Percentiles rank a stretch among this genome's conserved stretches.
Conservation (phyloP, 768 basidiomycete genomes). For the Strobilomyces confusus region DNA sequence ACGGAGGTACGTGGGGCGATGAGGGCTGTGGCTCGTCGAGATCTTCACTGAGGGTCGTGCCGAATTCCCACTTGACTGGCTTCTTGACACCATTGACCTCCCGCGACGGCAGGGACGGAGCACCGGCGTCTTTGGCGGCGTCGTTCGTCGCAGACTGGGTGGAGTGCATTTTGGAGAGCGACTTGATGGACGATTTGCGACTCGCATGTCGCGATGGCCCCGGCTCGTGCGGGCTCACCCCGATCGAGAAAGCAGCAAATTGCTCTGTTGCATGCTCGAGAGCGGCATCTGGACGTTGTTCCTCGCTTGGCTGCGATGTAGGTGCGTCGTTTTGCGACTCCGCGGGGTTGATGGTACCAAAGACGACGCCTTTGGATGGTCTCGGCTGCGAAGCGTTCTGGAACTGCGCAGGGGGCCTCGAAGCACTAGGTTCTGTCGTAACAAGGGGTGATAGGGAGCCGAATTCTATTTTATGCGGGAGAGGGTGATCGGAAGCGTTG, state of each 20-base stretch:
- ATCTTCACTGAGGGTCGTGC: slow-evolving; percentile 35
- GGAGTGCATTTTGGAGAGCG: slow-evolving; percentile 10
- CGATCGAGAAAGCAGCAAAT: slow-evolving; percentile 42
- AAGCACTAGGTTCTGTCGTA: slow-evolving; percentile 10
- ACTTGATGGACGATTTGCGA: slow-evolving; percentile 24
- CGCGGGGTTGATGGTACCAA: slow-evolving; percentile 45
- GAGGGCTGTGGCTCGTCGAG: slow-evolving; percentile 2
- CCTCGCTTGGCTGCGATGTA: background rate
- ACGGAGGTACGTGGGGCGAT: background rate
- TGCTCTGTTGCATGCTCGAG: slow-evolving; percentile 25
- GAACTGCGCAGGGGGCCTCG: slow-evolving; percentile 1
- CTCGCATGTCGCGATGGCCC: slow-evolving; percentile 24
- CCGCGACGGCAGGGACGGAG: background rate
- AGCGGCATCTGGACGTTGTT: slow-evolving; percentile 6
- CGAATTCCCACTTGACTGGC: slow-evolving; percentile 53
- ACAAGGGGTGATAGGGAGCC: slow-evolving; percentile 14
- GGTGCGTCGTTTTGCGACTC: slow-evolving; percentile 15
- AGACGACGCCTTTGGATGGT: slow-evolving; percentile 37
- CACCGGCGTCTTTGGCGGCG: background rate
- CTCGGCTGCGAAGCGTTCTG: slow-evolving; percentile 8
- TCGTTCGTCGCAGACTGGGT: background rate
- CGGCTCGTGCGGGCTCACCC: slow-evolving; percentile 37
- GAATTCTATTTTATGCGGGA: slow-evolving; percentile 12
- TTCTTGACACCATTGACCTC: slow-evolving; percentile 13
- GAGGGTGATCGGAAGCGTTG: slow-evolving; percentile 12